These are phyloP conservation scores for Smallanthus sonchifolius DNA, from an alignment of 129 eudicot genomes.

Conservation along the genomic window DNA sequence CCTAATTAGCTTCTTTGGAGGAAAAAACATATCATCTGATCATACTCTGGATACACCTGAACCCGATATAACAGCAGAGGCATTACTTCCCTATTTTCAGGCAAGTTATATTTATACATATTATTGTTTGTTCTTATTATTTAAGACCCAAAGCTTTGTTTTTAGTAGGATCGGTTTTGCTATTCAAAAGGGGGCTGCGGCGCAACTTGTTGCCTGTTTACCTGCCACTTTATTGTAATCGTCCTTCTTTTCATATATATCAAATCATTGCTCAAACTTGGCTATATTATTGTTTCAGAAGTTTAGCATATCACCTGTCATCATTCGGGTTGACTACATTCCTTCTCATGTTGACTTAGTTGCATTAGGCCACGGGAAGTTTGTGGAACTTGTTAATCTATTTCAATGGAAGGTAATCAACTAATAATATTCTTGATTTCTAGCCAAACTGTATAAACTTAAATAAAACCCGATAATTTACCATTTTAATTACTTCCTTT, in stretches of 20 bases:
- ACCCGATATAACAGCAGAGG: conserved; percentile 61
- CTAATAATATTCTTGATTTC: conserved; percentile 4
- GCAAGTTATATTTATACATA: conserved; percentile 34
- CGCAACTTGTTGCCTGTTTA: too few species aligned
- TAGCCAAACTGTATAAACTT: not conserved
- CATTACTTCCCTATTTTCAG: conserved; percentile 95
- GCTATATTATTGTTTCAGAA: conserved; percentile 58
- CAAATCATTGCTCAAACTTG: not conserved
- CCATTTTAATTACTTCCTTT: not conserved
- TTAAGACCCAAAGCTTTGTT: too few species aligned
- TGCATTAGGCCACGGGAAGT: conserved; percentile 88
- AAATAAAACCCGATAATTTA: not conserved
- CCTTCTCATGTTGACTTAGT: conserved; percentile 87
- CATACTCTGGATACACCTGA: conserved; percentile 29
- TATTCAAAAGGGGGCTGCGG: too few species aligned
- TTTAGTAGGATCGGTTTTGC: too few species aligned
- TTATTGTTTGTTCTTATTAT: not conserved
- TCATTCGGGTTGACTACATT: conserved; percentile 79
- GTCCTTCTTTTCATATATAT: too few species aligned
- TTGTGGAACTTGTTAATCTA: conserved; percentile 90
- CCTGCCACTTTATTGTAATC: too few species aligned
- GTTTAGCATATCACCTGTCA: conserved; percentile 66
- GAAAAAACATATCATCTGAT: conserved; percentile 38
- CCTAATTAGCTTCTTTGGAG: conserved; percentile 77
- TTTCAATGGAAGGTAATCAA: conserved; percentile 86